These are phyloP conservation scores for Eimeria zaria DNA, from an alignment of 169 alveolate genomes.

Conservation along the genomic window DNA sequence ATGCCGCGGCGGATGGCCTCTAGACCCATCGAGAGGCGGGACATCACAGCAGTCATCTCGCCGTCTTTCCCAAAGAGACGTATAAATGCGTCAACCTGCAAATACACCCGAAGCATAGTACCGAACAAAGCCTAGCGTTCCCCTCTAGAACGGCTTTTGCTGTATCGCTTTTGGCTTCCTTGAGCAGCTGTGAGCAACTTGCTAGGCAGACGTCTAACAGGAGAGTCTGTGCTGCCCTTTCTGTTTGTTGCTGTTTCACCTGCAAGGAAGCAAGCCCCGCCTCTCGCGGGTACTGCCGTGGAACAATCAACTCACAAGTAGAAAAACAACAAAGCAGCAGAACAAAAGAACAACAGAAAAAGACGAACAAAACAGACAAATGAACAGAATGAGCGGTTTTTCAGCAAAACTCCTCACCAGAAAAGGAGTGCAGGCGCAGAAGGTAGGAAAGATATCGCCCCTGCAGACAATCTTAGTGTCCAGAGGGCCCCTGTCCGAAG, in stretches of 20 bases:
- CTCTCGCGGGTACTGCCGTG: too few species aligned
- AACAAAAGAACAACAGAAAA: too few species aligned
- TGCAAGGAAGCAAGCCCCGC: background rate
- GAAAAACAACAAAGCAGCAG: too few species aligned
- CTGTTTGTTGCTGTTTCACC: background rate
- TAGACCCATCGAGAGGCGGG: conserved; percentile 70
- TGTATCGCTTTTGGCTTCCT: background rate
- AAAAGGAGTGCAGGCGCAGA: conserved; percentile 77
- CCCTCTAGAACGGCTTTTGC: background rate
- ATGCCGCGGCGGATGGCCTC: conserved; percentile 69
- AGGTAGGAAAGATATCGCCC: conserved; percentile 75
- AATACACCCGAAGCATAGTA: background rate
- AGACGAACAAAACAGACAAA: too few species aligned
- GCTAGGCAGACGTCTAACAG: background rate
- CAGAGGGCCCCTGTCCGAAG: background rate
- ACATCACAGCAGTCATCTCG: conserved; percentile 72
- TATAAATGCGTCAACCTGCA: conserved; percentile 28
- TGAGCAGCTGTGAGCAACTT: background rate
- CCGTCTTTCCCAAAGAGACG: conserved; percentile 57
- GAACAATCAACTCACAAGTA: too few species aligned
- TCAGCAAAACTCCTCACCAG: background rate
- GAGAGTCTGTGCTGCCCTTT: background rate
- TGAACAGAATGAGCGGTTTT: too few species aligned
- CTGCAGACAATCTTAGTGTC: conserved; percentile 63
- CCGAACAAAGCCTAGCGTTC: too few species aligned